phyloP scores from a whole-genome alignment of 2,329 filamentous ascomycete genomes.

The Trichoderma afroharzianum region DNA sequence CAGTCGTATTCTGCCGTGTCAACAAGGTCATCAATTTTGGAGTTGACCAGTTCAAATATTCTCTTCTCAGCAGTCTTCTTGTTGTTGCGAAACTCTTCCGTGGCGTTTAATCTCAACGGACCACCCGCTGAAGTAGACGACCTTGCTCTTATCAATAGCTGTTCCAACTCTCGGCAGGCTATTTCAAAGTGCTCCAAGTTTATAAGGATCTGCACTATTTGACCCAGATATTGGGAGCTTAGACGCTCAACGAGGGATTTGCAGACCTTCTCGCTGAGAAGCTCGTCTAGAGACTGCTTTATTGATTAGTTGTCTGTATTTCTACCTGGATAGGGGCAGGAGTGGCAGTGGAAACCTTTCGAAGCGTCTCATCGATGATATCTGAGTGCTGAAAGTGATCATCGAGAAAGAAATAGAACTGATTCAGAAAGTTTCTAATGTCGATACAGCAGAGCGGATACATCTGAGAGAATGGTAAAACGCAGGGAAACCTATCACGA shows the following conservation, averaged over 20 bases:
- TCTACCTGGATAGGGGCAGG: background rate
- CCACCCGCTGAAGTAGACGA: constrained; percentile 78
- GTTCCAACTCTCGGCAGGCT: constrained; percentile 85
- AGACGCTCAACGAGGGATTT: constrained; percentile 83
- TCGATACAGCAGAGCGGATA: constrained; percentile 98
- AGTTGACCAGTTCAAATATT: constrained; percentile 97
- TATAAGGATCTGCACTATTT: constrained; percentile 97
- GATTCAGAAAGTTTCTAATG: constrained; percentile 94
- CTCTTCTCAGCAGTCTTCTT: constrained; percentile 97
- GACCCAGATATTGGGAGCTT: constrained; percentile 88
- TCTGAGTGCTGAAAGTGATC: constrained; percentile 90
- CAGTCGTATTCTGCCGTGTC: constrained; percentile 98
- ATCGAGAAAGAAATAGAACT: constrained; percentile 96
- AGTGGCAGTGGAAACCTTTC: constrained; percentile 51
- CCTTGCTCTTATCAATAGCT: constrained; percentile 77
- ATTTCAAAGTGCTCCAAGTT: constrained; percentile 96
- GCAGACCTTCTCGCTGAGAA: constrained; percentile 91
- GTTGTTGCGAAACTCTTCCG: constrained; percentile 79
- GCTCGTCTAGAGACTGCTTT: constrained; percentile 77
- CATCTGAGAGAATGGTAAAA: constrained; percentile 98
- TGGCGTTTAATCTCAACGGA: constrained; percentile 75
- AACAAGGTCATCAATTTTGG: constrained; percentile 95
- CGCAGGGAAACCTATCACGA: constrained; percentile 71
- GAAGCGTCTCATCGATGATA: constrained; percentile 86
- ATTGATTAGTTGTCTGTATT: background rate